Evolutionary conservation across 768 basidiomycete genomes (phyloP).

Genomic region (Lyophyllum atratum): DNA sequence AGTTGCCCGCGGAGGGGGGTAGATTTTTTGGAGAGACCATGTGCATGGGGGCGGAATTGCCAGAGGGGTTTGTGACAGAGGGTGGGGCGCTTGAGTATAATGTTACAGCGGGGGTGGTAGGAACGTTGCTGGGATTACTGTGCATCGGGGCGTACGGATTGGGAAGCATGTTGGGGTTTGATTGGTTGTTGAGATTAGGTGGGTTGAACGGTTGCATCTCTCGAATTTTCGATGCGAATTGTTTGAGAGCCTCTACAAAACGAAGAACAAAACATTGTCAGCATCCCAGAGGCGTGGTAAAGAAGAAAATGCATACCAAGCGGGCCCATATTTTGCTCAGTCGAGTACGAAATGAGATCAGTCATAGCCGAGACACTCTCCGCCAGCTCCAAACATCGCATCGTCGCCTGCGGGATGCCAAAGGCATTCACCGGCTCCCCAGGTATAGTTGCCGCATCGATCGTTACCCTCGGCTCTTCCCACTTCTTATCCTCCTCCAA

Average conservation of each 20-base stretch:
- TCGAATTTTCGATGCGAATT: constrained; percentile 40
- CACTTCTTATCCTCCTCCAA: constrained; percentile 59
- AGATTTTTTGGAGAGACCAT: constrained; percentile 54
- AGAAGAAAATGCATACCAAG: constrained; percentile 50
- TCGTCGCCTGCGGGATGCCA: constrained; percentile 86
- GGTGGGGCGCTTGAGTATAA: constrained; percentile 53
- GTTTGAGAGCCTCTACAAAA: constrained; percentile 41
- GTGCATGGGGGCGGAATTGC: constrained; percentile 22
- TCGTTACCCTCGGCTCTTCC: constrained; percentile 65
- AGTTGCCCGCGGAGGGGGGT: constrained; percentile 50
- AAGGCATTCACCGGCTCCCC: constrained; percentile 86
- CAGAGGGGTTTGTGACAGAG: constrained; percentile 45
- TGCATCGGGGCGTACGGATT: constrained; percentile 17
- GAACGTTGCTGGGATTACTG: constrained; percentile 19
- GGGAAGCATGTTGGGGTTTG: constrained; percentile 4
- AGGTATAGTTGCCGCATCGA: constrained; percentile 68
- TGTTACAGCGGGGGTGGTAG: constrained; percentile 38
- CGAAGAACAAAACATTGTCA: constrained; percentile 1
- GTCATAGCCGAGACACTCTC: constrained; percentile 83
- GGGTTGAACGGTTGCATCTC: constrained; percentile 31
- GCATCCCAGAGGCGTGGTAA: neutral
- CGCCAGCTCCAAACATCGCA: constrained; percentile 86
- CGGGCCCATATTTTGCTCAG: constrained; percentile 56
- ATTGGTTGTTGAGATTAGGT: constrained; percentile 11
- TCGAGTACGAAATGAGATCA: constrained; percentile 71